phyloP scores from a whole-genome alignment of 345 rosid genomes.

The Raphanus sativus region DNA sequence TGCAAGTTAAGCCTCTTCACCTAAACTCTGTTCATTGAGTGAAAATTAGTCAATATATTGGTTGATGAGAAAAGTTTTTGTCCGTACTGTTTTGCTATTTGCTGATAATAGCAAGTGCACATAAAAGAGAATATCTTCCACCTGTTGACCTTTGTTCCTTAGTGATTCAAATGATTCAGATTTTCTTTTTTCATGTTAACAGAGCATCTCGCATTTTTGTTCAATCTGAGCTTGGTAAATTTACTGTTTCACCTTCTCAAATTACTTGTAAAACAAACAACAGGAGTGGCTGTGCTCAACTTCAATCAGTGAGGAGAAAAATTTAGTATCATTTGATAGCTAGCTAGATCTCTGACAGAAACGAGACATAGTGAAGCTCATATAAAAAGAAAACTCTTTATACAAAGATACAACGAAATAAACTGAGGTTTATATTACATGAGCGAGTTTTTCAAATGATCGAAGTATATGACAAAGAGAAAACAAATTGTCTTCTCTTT shows the following conservation, averaged over 20 bases:
- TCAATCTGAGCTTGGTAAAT: neutral
- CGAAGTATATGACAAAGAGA: slow-evolving; percentile 5
- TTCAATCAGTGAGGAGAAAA: neutral
- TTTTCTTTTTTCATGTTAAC: no score
- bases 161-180: neutral
- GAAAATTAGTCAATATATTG: neutral
- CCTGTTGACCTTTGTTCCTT: neutral
- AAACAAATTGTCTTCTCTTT: neutral
- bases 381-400: neutral
- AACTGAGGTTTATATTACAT: slow-evolving; percentile 12
- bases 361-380: neutral
- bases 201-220: neutral
- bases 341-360: no score
- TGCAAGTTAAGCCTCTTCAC: neutral
- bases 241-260: neutral
- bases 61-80: neutral
- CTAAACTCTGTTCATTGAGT: neutral
- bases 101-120: neutral
- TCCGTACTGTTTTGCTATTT: neutral
- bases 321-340: neutral
- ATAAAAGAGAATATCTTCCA: neutral
- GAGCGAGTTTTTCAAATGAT: neutral
- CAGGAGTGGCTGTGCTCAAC: neutral
- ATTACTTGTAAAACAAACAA: neutral
- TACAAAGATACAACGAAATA: slow-evolving; percentile 3